Conservation (phyloP, 139 green algal species). For the Chlorella sorokiniana region DNA sequence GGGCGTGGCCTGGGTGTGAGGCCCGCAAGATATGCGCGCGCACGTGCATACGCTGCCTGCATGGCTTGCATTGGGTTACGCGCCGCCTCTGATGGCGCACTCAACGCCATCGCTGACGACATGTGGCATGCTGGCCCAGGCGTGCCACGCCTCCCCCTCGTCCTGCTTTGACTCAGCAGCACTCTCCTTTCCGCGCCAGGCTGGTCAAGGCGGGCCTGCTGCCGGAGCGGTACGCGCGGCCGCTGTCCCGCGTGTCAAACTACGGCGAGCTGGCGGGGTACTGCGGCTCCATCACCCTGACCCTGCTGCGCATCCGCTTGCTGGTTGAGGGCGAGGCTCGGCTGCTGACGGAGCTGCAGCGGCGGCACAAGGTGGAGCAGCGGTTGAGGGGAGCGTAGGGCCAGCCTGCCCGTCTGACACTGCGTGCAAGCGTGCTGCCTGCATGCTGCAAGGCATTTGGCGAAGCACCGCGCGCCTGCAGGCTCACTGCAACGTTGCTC, state of each 20-base stretch:
- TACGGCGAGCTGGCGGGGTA: conserved; percentile 81
- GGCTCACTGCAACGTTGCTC: too few relatives aligned
- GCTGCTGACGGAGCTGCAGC: conserved; percentile 49
- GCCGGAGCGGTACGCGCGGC: conserved; percentile 50
- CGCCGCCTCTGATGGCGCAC: too few relatives aligned
- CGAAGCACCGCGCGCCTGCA: too few relatives aligned
- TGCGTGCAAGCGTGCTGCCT: too few relatives aligned
- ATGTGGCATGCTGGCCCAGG: not conserved
- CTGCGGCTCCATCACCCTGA: conserved; percentile 67
- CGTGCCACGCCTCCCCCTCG: not conserved
- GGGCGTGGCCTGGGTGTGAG: not conserved
- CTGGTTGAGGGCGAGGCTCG: conserved; percentile 55
- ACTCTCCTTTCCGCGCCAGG: conserved; percentile 20
- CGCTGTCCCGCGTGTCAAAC: conserved; percentile 59
- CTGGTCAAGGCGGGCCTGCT: conserved; percentile 83
- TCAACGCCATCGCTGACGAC: too few relatives aligned
- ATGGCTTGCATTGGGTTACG: too few relatives aligned
- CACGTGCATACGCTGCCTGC: not conserved
- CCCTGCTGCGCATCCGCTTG: conserved; percentile 43
- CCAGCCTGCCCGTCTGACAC: too few relatives aligned
- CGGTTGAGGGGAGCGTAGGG: not conserved
- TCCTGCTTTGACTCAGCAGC: not conserved
- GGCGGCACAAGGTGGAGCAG: conserved; percentile 38
- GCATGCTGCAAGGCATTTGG: too few relatives aligned
- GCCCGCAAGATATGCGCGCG: not conserved